Evolutionary conservation across 441 rosid species (phyloP), one percentile per base, ranked within the genome.

Genomic region (Gossypium trilobum): DNA sequence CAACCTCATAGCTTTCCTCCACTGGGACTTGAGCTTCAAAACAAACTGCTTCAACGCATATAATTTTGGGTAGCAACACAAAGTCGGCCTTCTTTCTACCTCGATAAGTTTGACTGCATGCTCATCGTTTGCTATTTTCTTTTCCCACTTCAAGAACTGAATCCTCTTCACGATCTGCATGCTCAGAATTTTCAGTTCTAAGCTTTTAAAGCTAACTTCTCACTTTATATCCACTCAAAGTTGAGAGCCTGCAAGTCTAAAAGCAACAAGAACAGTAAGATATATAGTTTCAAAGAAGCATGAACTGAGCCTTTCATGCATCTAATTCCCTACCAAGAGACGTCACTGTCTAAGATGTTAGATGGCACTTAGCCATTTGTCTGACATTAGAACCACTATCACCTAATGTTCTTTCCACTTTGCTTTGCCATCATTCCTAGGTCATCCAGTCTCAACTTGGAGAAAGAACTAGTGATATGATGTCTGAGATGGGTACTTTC

Each of bases 1-100:
- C 74, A 78, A 58, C 42, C 83, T 74, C 60, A 70, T 20, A 20
- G 80, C 75, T 51, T 78, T 74, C 75, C 75, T 82, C 80, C 84
- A 82, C 51, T 77, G 78, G 62, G 86, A 73, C 71, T 82, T 87
- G 50, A 87, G 55, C 83, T 82, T 90, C 81, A 81, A 71, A 22
- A 75, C 56, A 48, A 84, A 33, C 78, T 79, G 82, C 80, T 78
- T 85, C 56, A 75, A 72, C 33, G 78, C 61, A 20, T 74, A 60
- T 0, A 82, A 73, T 76, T 73, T 82, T 8, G 68, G 44, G 73
- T 69, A 62, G 66, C 84, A 75, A 72, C 73, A 27, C 4, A 16
- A 44, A 2, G 72, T 69, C 0, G 46, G 64, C 48, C 52, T 7
- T 71, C 77, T 75, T 55, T 73, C 71, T 16, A 42, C 52, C 29